A percentile compares a stretch with the other conserved stretches of the same genome.
phyloP scores from a whole-genome alignment of 2,329 filamentous ascomycete species.

The Aspergillus sp. region DNA sequence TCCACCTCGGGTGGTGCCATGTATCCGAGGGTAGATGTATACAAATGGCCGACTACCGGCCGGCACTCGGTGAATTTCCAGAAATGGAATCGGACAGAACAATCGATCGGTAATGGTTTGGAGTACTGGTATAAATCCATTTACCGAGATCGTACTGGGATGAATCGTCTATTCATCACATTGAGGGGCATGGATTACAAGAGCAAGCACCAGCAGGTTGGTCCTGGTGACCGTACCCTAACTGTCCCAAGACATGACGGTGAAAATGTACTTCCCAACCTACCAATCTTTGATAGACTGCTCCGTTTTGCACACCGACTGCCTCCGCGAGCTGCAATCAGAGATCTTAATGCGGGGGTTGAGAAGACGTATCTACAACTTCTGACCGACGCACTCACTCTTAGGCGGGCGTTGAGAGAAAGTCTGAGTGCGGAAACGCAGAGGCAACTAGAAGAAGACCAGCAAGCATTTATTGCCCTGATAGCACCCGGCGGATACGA shows the following conservation, averaged over 20 bases:
- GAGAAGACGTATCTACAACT: conserved; percentile 36
- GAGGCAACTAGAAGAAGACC: conserved; percentile 23
- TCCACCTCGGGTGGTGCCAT: neutral
- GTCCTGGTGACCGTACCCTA: conserved; percentile 19
- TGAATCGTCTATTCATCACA: too few relatives aligned
- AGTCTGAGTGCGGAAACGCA: conserved; percentile 16
- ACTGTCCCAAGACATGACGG: conserved; percentile 26
- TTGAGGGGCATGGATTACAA: too few relatives aligned
- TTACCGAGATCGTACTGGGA: too few relatives aligned
- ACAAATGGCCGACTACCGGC: conserved; percentile 1
- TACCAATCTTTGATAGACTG: conserved; percentile 33
- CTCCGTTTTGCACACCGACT: conserved; percentile 30
- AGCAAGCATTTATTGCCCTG: conserved; percentile 36
- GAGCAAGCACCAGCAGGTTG: too few relatives aligned
- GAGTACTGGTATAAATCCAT: too few relatives aligned
- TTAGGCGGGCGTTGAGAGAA: conserved; percentile 24
- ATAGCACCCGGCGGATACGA: conserved; percentile 38
- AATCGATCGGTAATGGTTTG: too few relatives aligned
- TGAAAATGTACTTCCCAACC: conserved; percentile 31
- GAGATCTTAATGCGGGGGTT: conserved; percentile 32
- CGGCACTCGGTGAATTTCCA: neutral
- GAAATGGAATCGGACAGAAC: too few relatives aligned
- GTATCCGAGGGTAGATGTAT: neutral
- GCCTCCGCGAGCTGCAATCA: conserved; percentile 26
- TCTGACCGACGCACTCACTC: conserved; percentile 31